Base-by-base conservation (phyloP, 345 rosid species). In the Cardiospermum halicacabum region DNA sequence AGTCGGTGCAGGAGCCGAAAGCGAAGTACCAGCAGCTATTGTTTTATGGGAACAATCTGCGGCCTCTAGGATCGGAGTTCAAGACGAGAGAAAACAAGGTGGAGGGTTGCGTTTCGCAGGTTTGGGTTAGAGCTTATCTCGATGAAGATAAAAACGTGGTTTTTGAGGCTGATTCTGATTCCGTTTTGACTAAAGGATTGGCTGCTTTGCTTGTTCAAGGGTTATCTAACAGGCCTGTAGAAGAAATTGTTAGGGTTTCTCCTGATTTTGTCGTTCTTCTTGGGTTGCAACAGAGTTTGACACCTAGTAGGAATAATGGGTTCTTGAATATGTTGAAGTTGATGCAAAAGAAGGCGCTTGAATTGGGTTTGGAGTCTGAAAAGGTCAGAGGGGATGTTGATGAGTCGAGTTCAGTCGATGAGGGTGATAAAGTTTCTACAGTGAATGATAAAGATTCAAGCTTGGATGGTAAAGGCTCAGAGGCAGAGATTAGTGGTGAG, bases 131-230 rank as follows among this genome's bases (percentile, higher is more conserved):
- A 81, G 99, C 96, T 42, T 89, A 68, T 68, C 72, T 89, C 7
- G 96, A 94, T 57, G 58, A 50, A 0, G 78, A 83, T 8, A 64
- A 70, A 40, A 89, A 89, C 56, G 99, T 85, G 39, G 75, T 82
- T 12, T 91, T 77, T 69, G 93, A 94, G 72, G 97, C 99, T 16
- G 95, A 91, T 77, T 94, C 99, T 1, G 99, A 94, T 64, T 85
- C 97, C 10, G 84, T 79, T 64, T 74, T 94, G 55, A 81, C 93
- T 0, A 91, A 91, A 75, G 97, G 99, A 1, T 74, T 94, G 7
- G 99, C 97, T 53, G 99, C 99, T 48, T 69, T 94, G 65, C 86
- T 94, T 31, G 99, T 94, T 15, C 80, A 75, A 42, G 99, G 96
- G 2, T 81, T 94, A 56, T 91, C 97, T 2, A 89, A 95, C 10